These are phyloP conservation scores for Sequoia sempervirens DNA, from an alignment of 75 land plant species.

Conservation along the genomic window DNA sequence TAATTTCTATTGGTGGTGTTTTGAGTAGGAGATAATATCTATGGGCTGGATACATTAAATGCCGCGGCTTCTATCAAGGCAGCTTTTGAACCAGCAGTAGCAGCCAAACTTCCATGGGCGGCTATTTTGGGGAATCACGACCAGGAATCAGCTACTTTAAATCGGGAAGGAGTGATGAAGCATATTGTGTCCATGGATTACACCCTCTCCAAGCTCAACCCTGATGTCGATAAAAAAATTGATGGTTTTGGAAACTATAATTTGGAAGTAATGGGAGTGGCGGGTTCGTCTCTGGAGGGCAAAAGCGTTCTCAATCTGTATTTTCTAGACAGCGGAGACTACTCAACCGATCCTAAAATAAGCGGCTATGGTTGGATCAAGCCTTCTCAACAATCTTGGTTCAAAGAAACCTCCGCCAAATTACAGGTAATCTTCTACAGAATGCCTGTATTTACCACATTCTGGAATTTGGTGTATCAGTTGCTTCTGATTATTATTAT, in stretches of 20 bases:
- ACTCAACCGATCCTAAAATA: constrained; percentile 56
- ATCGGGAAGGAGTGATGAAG: constrained; percentile 59
- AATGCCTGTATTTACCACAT: neutral
- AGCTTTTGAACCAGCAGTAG: constrained; percentile 69
- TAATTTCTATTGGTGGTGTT: too few species aligned
- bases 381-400: constrained; percentile 74
- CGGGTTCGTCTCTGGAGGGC: constrained; percentile 33
- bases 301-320: constrained; percentile 79
- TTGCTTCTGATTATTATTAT: too few species aligned
- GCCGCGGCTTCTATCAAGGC: constrained; percentile 51
- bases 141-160: constrained; percentile 52
- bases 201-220: constrained; percentile 60
- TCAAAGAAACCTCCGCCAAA: constrained; percentile 42
- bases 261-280: constrained; percentile 50
- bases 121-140: constrained; percentile 91
- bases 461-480: too few species aligned
- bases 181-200: constrained; percentile 58
- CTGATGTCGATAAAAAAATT: constrained; percentile 19
- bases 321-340: constrained; percentile 84
- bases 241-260: constrained; percentile 86
- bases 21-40: constrained; percentile 73
- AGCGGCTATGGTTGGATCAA: constrained; percentile 86
- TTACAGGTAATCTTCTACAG: constrained; percentile 38
- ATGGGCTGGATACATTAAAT: constrained; percentile 44
- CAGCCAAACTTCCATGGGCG: constrained; percentile 71